Evolutionary conservation across 768 basidiomycete genomes (phyloP), one percentile per base, ranked within the genome.

Genomic region (Naganishia vaughanmartiniae): DNA sequence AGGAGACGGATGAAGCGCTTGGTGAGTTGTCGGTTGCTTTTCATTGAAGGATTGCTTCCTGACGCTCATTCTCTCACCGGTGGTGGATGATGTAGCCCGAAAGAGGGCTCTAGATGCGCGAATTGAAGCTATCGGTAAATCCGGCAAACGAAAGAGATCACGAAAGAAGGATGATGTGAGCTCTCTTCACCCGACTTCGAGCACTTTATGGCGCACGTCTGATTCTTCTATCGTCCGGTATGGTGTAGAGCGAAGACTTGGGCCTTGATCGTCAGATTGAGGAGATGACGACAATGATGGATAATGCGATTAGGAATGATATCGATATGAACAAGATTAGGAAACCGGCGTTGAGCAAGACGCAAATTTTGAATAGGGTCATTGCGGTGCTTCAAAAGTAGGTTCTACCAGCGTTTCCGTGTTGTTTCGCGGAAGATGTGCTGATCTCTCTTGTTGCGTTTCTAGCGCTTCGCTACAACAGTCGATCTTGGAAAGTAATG

Each of bases 361-460:
- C 97, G 36, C 87, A 84, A 67, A 84, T 93, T 77, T 84, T 99
- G 33, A 87, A 89, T n/a, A 88, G 91, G 74, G 95, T 95, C 30
- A 90, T 96, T 87, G 90, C 91, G 15, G 89, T 91, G 4, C 85
- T 99, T 69, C 89, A 93, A 82, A 97, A 94, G 95, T 95, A 77
- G 66, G 45, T 46, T 55, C 12, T 45, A 36, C n/a, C n/a, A n/a
- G n/a, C 2, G 5, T 33, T n/a, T 31, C 17, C 30, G 21, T n/a
- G n/a, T n/a, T n/a, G n/a, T n/a, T n/a, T n/a, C n/a, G n/a, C n/a
- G n/a, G 34, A 34, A 12, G 57, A 39, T n/a, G 30, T 36, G 57
- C 34, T 53, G 24, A 45, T 69, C 21, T 28, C 51, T 6, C 66
- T 19, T 65, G 19, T 65, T 12, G n/a, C 15, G 28, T 69, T 24